Evolutionary conservation across 805 yeast genomes (phyloP).

Genomic region (Teunomyces gatunensis): DNA sequence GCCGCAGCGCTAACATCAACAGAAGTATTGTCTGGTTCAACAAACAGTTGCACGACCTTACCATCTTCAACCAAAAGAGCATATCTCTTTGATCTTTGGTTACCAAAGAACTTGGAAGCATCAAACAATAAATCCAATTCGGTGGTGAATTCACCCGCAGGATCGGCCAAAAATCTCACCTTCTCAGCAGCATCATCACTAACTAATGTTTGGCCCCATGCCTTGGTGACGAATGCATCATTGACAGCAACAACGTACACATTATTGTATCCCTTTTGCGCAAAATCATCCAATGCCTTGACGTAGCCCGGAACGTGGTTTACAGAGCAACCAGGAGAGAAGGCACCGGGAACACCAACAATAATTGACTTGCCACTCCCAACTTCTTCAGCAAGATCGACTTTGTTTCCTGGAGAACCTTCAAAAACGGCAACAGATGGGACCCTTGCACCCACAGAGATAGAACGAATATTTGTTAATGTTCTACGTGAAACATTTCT

Average conservation of each 20-base stretch:
- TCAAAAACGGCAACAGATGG: slow-evolving; percentile 59
- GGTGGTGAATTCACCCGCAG: slow-evolving; percentile 68
- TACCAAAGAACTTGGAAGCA: slow-evolving; percentile 75
- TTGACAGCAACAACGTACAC: slow-evolving; percentile 75
- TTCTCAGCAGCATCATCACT: slow-evolving; percentile 21
- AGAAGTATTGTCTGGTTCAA: slow-evolving; percentile 80
- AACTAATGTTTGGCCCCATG: slow-evolving; percentile 58
- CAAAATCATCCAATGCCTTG: slow-evolving; percentile 47
- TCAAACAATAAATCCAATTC: slow-evolving; percentile 69
- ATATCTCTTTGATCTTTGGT: slow-evolving; percentile 68
- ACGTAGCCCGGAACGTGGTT: slow-evolving; percentile 75
- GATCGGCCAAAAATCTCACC: slow-evolving; percentile 71
- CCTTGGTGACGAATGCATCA: slow-evolving; percentile 81
- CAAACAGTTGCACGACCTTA: slow-evolving; percentile 59
- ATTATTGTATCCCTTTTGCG: slow-evolving; percentile 61
- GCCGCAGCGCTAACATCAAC: slow-evolving; percentile 53
- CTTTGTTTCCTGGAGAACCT: slow-evolving; percentile 62
- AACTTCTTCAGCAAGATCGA: slow-evolving; percentile 51
- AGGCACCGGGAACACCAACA: slow-evolving; percentile 59
- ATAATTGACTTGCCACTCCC: slow-evolving; percentile 34
- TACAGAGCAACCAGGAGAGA: slow-evolving; percentile 75
- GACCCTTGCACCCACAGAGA: slow-evolving; percentile 53
- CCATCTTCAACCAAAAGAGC: slow-evolving; percentile 78
- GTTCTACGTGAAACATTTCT: neutral
- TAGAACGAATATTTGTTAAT: slow-evolving; percentile 6